A percentile compares a stretch with the other conserved stretches of the same genome.
These are phyloP conservation scores for Elsinoe australis DNA, from an alignment of 2,329 filamentous ascomycete genomes.

Conservation along the genomic window DNA sequence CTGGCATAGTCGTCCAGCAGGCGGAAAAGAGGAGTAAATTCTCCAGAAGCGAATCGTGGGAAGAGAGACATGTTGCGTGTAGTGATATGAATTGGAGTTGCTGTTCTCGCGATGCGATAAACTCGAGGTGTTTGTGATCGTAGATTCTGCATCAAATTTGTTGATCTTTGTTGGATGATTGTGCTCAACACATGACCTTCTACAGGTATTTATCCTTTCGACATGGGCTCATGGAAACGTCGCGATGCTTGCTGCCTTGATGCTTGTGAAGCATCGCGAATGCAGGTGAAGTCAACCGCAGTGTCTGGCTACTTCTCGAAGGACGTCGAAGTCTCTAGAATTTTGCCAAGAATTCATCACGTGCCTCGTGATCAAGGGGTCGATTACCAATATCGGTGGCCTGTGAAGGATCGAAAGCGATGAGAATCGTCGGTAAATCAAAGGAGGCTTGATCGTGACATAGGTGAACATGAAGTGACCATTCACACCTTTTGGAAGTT, in stretches of 20 bases:
- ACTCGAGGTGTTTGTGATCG: slow-evolving; percentile 23
- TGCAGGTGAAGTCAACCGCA: slow-evolving; percentile 2
- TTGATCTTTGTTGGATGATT: background rate
- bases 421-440: no score
- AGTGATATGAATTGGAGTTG: slow-evolving; percentile 23
- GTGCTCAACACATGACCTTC: background rate
- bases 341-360: slow-evolving; percentile 6
- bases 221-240: no score
- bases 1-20: slow-evolving; percentile 41
- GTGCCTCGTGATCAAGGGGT: background rate
- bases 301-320: slow-evolving; percentile 8
- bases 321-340: slow-evolving; percentile 7
- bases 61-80: slow-evolving; percentile 30
- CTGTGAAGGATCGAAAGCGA: no score
- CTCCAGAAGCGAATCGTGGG: slow-evolving; percentile 31
- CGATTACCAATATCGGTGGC: no score
- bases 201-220: slow-evolving; percentile 1
- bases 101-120: slow-evolving; percentile 25
- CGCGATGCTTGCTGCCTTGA: no score
- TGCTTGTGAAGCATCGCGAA: no score
- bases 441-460: no score
- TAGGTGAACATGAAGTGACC: no score
- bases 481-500: no score
- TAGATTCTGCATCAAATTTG: slow-evolving; percentile 9
- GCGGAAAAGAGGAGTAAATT: slow-evolving; percentile 38